A percentile compares a stretch with the other conserved stretches of the same genome.
Evolutionary conservation across 768 basidiomycete species (phyloP).

Genomic region (Trichaptum fuscoviolaceum): DNA sequence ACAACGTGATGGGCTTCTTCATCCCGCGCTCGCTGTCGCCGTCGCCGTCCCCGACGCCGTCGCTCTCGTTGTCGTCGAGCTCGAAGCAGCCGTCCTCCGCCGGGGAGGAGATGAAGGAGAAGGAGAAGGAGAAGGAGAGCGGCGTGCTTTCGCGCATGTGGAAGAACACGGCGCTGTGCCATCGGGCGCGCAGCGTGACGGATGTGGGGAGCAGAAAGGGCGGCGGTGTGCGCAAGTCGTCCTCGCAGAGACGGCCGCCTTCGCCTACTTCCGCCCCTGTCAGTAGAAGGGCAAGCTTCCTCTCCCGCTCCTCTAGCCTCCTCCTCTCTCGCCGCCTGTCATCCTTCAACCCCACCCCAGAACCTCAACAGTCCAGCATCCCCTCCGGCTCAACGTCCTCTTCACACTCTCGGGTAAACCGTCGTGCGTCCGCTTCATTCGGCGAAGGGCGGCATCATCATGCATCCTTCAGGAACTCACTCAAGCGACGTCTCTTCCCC

Average conservation of each 20-base stretch:
- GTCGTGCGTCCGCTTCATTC: not conserved
- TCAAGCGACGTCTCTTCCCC: not conserved
- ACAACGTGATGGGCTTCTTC: constrained; percentile 59
- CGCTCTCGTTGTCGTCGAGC: constrained; percentile 13
- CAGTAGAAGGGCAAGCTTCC: not conserved
- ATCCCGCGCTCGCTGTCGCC: constrained; percentile 41
- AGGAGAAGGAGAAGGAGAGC: constrained; percentile 5
- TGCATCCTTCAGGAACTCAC: not conserved
- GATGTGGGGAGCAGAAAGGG: constrained; percentile 30
- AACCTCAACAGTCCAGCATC: not conserved
- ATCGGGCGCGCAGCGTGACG: constrained; percentile 49
- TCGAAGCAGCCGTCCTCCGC: constrained; percentile 21
- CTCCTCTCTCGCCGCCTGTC: not conserved
- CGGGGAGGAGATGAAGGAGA: constrained; percentile 5
- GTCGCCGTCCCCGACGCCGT: constrained; percentile 16
- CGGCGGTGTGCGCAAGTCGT: not conserved
- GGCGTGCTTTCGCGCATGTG: constrained; percentile 33
- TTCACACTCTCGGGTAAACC: not conserved
- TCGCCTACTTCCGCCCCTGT: not conserved
- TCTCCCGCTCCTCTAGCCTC: not conserved
- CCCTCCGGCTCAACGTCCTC: not conserved
- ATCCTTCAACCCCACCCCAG: not conserved
- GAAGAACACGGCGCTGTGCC: constrained; percentile 43
- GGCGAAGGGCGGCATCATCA: not conserved
- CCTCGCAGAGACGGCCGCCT: not conserved